Base-by-base conservation (phyloP, 1,139 yeast genomes). In the Wickerhamomyces sp. region DNA sequence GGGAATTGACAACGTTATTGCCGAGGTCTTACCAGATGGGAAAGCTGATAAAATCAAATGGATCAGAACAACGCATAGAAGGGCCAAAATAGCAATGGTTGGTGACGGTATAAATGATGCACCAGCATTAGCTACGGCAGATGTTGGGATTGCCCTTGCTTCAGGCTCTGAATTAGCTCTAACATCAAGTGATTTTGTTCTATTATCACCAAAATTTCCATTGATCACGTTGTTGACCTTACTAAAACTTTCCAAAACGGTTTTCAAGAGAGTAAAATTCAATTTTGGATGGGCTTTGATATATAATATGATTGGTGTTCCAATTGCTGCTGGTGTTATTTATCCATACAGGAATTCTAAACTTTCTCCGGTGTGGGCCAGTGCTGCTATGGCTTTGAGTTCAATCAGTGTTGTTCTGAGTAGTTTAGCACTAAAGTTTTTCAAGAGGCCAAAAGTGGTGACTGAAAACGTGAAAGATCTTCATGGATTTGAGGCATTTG, bases 1-100 rank as follows among this genome's bases (percentile, higher is more conserved):
- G 32, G 86, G 87, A 0, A 81, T 86, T 27, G 69, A 68, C 3
- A 71, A 78, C 45, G 82, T 86, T n/a, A 71, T 84, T 39, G 83
- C 90, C 27, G 88, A 81, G 41, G 93, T 86, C 7, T 66, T 85
- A 36, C 94, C 94, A 0, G 78, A 79, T 45, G 87, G 81, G 47
- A 86, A 86, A 61, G 84, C 87, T 27, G 74, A 70, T 11, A 76
- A 76, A 55, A 69, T 86, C 36, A 68, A 73, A 52, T 68, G 73
- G 68, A 69, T 86, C 26, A 84, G 81, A 56, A 61, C 61, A 14
- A 63, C 67, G 7, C 60, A 57, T 43, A 54, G 59, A 5, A 45
- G 51, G 2, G 59, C 64, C 4, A 49, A 44, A 10, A 43, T 54
- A 30, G 82, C 82, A 0, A 78, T 79, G 84, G 75, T 79, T 30